These are phyloP conservation scores for Elongisporangium anandrum DNA, from an alignment of 352 stramenopile genomes.

Conservation along the genomic window DNA sequence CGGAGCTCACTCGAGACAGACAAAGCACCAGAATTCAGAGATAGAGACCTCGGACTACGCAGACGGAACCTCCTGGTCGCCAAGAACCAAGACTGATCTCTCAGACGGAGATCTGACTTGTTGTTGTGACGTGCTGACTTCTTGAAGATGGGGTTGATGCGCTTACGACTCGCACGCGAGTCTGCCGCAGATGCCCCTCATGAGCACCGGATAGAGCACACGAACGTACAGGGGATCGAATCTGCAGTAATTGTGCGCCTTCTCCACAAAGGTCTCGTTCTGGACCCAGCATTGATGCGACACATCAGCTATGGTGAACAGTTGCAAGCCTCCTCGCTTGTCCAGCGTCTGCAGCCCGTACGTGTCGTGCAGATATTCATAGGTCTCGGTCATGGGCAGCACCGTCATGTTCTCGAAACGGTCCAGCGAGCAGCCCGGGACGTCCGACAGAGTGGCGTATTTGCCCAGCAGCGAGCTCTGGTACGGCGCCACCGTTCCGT, in stretches of 20 bases:
- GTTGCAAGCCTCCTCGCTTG: conserved; percentile 23
- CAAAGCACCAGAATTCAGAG: not conserved
- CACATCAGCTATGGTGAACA: conserved; percentile 17
- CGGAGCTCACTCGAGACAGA: not conserved
- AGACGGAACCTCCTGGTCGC: not conserved
- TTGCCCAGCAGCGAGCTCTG: conserved; percentile 30
- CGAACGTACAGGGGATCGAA: not conserved
- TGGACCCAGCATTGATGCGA: conserved; percentile 28
- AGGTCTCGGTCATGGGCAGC: conserved; percentile 20
- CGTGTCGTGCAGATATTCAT: conserved; percentile 28
- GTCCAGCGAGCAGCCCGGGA: not conserved
- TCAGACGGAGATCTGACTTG: not conserved
- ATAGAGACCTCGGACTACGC: not conserved
- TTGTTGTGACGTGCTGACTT: not conserved
- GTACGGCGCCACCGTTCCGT: conserved; percentile 37
- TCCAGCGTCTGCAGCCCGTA: conserved; percentile 30
- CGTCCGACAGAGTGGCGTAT: conserved; percentile 24
- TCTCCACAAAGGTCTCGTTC: conserved; percentile 12
- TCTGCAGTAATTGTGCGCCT: not conserved
- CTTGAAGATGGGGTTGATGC: not conserved
- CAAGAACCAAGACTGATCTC: too few species aligned
- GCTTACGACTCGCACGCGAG: not conserved
- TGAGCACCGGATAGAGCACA: not conserved
- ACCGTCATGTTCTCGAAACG: conserved; percentile 24
- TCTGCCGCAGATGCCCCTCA: not conserved